Evolutionary conservation across 1,284 basidiomycete genomes (phyloP).

Genomic region (Apiotrichum gamsii): DNA sequence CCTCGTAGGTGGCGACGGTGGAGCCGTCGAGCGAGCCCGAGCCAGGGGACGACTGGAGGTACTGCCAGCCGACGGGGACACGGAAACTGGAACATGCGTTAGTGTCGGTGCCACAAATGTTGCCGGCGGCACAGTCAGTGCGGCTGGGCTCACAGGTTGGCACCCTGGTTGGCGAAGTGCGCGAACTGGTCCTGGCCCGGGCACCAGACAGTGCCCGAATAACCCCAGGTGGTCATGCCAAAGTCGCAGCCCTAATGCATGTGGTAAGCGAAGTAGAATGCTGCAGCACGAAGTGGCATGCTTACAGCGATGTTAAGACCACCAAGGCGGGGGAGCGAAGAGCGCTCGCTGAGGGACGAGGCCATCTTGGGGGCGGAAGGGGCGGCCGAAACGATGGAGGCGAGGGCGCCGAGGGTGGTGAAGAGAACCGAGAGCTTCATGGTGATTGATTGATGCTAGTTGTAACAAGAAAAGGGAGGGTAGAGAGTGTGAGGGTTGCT

Average conservation of each 20-base stretch:
- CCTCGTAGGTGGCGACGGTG: conserved; percentile 51
- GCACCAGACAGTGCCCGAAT: conserved; percentile 36
- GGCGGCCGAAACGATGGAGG: conserved; percentile 5
- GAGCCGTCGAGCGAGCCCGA: conserved; percentile 45
- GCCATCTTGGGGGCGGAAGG: conserved; percentile 11
- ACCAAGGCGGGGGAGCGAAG: conserved; percentile 27
- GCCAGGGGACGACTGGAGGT: conserved; percentile 52
- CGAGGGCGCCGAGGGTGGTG: conserved; percentile 12
- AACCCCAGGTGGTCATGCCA: conserved; percentile 28
- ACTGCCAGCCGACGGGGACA: conserved; percentile 55
- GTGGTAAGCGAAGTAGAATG: too few relatives aligned
- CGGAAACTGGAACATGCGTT: conserved; percentile 42
- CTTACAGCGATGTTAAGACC: conserved; percentile 39
- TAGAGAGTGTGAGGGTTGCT: background rate
- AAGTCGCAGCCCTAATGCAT: conserved; percentile 42
- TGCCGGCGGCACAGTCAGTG: background rate
- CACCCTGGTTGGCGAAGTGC: conserved; percentile 50
- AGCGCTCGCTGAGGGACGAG: conserved; percentile 16
- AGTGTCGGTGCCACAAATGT: too few relatives aligned
- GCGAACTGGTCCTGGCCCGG: conserved; percentile 54
- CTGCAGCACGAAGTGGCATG: background rate
- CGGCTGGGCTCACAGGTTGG: conserved; percentile 25
- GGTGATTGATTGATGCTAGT: background rate
- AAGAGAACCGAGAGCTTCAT: conserved; percentile 15
- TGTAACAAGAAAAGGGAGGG: background rate